Percentiles rank a stretch among this genome's conserved stretches.
Evolutionary conservation across 352 stramenopile genomes (phyloP).

Genomic region (Phytophthora constricta): DNA sequence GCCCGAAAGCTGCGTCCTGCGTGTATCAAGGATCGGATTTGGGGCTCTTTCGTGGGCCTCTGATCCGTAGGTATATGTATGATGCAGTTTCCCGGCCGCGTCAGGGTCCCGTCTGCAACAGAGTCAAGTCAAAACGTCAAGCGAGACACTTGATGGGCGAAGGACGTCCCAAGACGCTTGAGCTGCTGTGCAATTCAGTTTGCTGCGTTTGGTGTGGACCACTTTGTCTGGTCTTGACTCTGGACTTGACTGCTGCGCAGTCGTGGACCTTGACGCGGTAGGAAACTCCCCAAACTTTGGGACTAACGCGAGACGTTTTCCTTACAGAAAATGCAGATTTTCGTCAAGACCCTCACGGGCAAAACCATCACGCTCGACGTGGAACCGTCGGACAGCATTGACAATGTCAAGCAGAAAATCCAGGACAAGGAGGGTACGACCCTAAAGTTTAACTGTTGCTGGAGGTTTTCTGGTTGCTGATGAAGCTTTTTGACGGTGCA

Average conservation of each 20-base stretch:
- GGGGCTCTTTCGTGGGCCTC: constrained; percentile 14
- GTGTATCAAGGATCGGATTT: constrained; percentile 91
- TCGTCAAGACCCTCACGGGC: constrained; percentile 96
- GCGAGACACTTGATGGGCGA: background rate
- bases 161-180: background rate
- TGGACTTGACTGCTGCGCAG: background rate
- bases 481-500: constrained; percentile 23
- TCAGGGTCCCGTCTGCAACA: constrained; percentile 11
- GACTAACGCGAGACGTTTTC: constrained; percentile 31
- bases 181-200: too few relatives aligned
- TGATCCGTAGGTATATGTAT: constrained; percentile 91
- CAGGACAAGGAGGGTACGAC: constrained; percentile 99
- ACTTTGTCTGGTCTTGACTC: background rate
- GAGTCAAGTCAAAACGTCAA: background rate
- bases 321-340: constrained; percentile 93
- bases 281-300: background rate
- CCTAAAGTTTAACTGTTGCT: too few relatives aligned
- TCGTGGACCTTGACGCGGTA: background rate
- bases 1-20: constrained; percentile 54
- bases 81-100: constrained; percentile 48
- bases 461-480: too few relatives aligned
- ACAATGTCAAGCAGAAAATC: constrained; percentile 99
- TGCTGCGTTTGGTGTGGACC: background rate
- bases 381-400: constrained; percentile 99
- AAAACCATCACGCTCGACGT: constrained; percentile 99